These are phyloP conservation scores for Scleroderma citrinum DNA, from an alignment of 768 basidiomycete species.

Conservation along the genomic window DNA sequence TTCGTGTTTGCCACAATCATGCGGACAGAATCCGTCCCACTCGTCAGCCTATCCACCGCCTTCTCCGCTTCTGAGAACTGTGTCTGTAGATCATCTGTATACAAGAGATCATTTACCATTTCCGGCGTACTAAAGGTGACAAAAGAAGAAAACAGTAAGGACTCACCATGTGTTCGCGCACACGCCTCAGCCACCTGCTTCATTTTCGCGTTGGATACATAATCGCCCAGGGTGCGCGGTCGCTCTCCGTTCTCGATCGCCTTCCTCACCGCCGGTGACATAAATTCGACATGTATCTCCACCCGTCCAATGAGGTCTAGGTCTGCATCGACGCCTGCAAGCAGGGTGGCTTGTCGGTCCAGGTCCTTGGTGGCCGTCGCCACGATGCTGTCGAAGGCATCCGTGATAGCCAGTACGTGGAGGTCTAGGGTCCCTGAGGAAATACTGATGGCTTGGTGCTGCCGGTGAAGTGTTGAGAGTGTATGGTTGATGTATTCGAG, in stretches of 20 bases:
- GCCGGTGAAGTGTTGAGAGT: conserved; percentile 50
- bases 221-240: conserved; percentile 69
- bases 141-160: not conserved
- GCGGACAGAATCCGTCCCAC: conserved; percentile 57
- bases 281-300: conserved; percentile 67
- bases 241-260: conserved; percentile 68
- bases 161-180: conserved; percentile 59
- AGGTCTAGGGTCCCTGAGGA: conserved; percentile 69
- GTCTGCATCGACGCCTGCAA: conserved; percentile 64
- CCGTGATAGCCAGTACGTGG: conserved; percentile 63
- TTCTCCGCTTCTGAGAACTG: conserved; percentile 52
- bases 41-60: conserved; percentile 45
- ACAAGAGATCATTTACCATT: not conserved
- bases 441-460: conserved; percentile 66
- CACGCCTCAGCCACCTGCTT: conserved; percentile 71
- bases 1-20: conserved; percentile 38
- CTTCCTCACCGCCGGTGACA: conserved; percentile 58
- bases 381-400: conserved; percentile 62
- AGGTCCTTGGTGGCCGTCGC: conserved; percentile 54
- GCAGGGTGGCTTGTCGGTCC: conserved; percentile 55
- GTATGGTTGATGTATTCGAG: conserved; percentile 53
- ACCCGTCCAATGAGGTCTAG: conserved; percentile 64
- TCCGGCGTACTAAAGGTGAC: not conserved
- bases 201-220: conserved; percentile 77
- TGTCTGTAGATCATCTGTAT: conserved; percentile 49